Evolutionary conservation across 108 stramenopile species (phyloP).

Genomic region (Nitzschia sp.): DNA sequence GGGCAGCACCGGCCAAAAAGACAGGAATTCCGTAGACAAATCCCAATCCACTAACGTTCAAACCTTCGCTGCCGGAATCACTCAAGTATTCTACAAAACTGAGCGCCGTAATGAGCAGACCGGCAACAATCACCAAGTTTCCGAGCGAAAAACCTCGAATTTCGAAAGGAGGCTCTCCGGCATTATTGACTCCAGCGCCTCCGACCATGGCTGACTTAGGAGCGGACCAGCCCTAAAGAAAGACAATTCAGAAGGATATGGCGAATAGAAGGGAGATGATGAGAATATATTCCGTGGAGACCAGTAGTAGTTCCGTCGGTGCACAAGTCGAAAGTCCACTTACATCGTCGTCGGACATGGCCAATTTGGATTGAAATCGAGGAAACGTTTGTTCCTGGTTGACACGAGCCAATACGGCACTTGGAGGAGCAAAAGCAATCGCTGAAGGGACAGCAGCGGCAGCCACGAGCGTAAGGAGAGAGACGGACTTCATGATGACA

Average conservation of each 20-base stretch:
- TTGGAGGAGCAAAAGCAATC: too few relatives aligned
- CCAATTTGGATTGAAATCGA: too few relatives aligned
- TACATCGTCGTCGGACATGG: too few relatives aligned
- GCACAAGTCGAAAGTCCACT: too few relatives aligned
- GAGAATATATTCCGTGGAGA: too few relatives aligned
- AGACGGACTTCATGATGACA: too few relatives aligned
- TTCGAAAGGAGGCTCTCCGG: slow-evolving; percentile 97
- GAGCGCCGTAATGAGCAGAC: slow-evolving; percentile 75
- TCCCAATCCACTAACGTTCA: slow-evolving; percentile 88
- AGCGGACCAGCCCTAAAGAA: slow-evolving; percentile 51
- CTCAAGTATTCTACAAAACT: slow-evolving; percentile 92
- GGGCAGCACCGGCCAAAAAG: slow-evolving; percentile 89
- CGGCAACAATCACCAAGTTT: slow-evolving; percentile 83
- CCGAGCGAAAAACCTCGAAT: slow-evolving; percentile 97
- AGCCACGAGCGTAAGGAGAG: too few relatives aligned
- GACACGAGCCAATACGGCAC: neutral
- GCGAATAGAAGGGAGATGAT: neutral
- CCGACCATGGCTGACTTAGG: slow-evolving; percentile 86
- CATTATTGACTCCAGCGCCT: slow-evolving; percentile 93
- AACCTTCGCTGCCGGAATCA: slow-evolving; percentile 78
- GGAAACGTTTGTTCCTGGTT: too few relatives aligned
- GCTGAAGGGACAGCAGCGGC: too few relatives aligned
- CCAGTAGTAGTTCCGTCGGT: too few relatives aligned
- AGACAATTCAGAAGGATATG: neutral
- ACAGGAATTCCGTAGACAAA: slow-evolving; percentile 98